Base-by-base conservation (phyloP, 140 eudicot genomes). In the Bidens hawaiensis region DNA sequence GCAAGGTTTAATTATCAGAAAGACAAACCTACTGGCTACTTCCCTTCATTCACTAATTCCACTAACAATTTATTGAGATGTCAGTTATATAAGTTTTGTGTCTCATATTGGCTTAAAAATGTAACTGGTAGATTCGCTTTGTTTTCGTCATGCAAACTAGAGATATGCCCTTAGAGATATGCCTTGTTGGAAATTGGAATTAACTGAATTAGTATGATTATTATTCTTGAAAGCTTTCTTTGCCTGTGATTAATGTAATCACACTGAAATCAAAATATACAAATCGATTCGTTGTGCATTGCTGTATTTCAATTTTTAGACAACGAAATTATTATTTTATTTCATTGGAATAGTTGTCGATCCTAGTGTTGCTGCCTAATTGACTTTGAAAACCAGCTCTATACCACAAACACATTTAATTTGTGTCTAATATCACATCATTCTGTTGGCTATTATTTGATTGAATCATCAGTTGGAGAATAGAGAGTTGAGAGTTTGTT, bases 361-460 rank as follows among this genome's bases (percentile, higher is more conserved):
- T 21, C 10, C 10, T 23, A 41, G 60, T 46, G 23, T 57, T 5
- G 27, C 47, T 50, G 48, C 24, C 34, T 36, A 38, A 40, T 14
- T 48, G 60, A 24, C 40, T 38, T 51, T 42, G 4, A 26, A n/a
- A 28, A 28, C 38, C 19, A 62, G 18, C 19, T 62, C 1, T 21
- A 62, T 40, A 36, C 65, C 16, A 28, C 13, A 15, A 9, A 27
- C 28, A 27, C 65, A 13, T 34, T 50, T 8, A 52, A 51, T 6
- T 25, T 21, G 27, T 71, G 45, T 50, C 52, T n/a, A n/a, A 14
- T 36, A 40, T 8, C 57, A 71, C 34, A 23, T 21, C 40, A 27
- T 30, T 30, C 21, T 52, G 65, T 62, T 51, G 65, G 71, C 10
- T 53, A 30, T 62, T 40, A 54, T 40, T 18, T 41, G 46, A 38